Conservation (phyloP, 2,329 filamentous ascomycete species). For the Fusarium pseudoanthophilum region DNA sequence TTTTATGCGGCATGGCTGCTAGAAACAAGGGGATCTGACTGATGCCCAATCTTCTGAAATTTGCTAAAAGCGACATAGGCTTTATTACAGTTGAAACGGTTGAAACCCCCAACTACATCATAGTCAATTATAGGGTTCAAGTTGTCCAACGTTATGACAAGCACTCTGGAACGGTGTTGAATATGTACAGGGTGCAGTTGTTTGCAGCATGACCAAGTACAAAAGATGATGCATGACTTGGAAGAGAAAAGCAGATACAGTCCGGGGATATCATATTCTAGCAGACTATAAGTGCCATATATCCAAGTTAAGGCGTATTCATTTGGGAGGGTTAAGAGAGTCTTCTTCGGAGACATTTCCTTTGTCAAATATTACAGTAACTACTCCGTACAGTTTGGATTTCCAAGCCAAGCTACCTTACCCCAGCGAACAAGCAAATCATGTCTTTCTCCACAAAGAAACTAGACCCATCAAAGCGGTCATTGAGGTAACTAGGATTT, state of each 20-base stretch:
- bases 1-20: slow-evolving; percentile 11
- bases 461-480: neutral
- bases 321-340: neutral
- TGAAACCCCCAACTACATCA: neutral
- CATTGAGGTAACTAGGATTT: neutral
- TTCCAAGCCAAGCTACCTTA: neutral
- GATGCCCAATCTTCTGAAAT: neutral
- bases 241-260: neutral
- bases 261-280: no score
- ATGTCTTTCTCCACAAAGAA: slow-evolving; percentile 33
- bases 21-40: neutral
- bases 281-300: neutral
- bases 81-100: neutral
- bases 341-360: neutral
- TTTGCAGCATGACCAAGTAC: neutral
- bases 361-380: neutral
- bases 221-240: neutral
- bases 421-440: slow-evolving; percentile 12
- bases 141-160: neutral
- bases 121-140: neutral
- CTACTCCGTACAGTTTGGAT: neutral
- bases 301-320: neutral
- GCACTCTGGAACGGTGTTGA: neutral
- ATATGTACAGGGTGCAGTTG: neutral
- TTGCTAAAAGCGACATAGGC: neutral